Evolutionary conservation across 352 stramenopile species (phyloP), one percentile per base, ranked within the genome.

Genomic region (Pythium scleroteichum): DNA sequence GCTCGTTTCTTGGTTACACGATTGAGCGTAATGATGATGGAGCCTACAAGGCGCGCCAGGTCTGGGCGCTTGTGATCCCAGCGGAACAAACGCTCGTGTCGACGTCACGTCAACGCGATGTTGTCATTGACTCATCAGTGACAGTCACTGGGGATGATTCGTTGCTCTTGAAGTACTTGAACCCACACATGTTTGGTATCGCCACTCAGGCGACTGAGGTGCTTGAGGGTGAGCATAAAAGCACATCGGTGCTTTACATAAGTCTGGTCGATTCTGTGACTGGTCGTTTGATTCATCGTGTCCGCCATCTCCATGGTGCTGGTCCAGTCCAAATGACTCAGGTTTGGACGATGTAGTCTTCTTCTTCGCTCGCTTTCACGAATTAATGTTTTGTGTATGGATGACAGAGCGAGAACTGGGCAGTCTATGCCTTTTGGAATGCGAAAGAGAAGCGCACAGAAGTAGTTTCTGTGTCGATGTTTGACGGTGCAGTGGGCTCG

Each of bases 391-490:
- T 22, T 62, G 19, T 65, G 23, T 51, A 14, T 41, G 45, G 14
- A 20, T 46, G 24, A 27, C 40, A 95, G 71, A 93, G 86, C 51
- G 97, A 99, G 59, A 99, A 99, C 70, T 98, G 90, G 92, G 71
- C 99, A 9, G 85, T 99, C 32, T 99, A 99, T 64, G 88, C 96
- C 26, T 99, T 93, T 77, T 98, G 94, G 82, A 99, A 98, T 72
- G 63, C 76, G 0, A 94, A 93, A 65, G 82, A 91, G 38, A 94
- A 92, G 62, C 84, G 82, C 50, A 93, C 82, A 1, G 85, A 94
- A 53, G 42, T 95, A 44, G 83, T 92, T 45, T 94, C 85, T 46
- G 47, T 95, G n/a, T 81, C 79, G 41, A 79, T 99, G 8, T 98
- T 97, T 66, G 97, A 99, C 50, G 96, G 97, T 44, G 97, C 98